Conservation (phyloP, 257 asterid genomes). For the Capsicum chinense region DNA sequence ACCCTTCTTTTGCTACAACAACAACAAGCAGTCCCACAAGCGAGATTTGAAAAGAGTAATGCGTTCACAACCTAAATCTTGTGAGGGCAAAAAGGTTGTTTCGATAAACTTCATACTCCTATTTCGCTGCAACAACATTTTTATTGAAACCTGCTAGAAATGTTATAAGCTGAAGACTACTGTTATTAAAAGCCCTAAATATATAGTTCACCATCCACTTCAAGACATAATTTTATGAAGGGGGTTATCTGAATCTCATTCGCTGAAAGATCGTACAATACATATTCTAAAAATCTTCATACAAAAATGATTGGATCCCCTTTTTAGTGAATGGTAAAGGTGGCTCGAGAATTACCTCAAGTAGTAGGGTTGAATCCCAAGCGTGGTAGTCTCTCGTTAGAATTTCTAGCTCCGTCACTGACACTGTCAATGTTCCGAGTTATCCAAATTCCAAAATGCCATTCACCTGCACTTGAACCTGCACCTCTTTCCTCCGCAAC, state of each 20-base stretch:
- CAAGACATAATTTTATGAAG: not conserved
- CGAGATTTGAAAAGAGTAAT: too few species aligned
- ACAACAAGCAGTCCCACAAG: too few species aligned
- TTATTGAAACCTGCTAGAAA: not conserved
- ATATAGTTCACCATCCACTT: not conserved
- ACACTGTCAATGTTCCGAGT: not conserved
- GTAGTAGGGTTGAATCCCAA: not conserved
- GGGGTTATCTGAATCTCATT: not conserved
- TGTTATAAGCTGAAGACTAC: not conserved
- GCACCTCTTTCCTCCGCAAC: conserved; percentile 39
- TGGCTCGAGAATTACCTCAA: not conserved
- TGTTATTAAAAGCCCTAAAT: not conserved
- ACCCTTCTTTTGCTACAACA: not conserved
- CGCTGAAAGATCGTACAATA: not conserved
- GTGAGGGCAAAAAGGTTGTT: too few species aligned
- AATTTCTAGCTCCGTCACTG: not conserved
- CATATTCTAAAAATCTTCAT: not conserved
- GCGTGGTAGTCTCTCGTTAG: not conserved
- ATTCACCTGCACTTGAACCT: conserved; percentile 47
- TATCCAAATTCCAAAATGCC: conserved; percentile 28
- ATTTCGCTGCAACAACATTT: not conserved
- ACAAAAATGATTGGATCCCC: not conserved
- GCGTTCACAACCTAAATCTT: too few species aligned
- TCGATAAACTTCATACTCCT: not conserved
- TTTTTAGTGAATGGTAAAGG: not conserved